Percentiles rank a stretch among this genome's conserved stretches.
Evolutionary conservation across 352 stramenopile species (phyloP).

Genomic region (Saprolegnia diclina): DNA sequence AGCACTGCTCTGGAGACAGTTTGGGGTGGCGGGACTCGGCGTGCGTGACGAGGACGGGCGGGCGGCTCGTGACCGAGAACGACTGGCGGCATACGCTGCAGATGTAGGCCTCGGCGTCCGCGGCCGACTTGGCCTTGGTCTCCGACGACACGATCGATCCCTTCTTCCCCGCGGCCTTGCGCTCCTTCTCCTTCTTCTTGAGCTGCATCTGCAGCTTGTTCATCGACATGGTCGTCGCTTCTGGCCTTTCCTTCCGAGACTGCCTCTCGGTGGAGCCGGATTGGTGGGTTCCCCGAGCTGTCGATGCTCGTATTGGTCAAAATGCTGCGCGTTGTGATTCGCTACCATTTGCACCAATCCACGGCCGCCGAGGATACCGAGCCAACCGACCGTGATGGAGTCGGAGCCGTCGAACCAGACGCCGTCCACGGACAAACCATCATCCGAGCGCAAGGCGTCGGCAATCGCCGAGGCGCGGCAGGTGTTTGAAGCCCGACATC

Average conservation of each 20-base stretch:
- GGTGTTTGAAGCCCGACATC: no score
- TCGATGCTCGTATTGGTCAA: no score
- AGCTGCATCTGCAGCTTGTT: slow-evolving; percentile 28
- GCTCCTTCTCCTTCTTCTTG: slow-evolving; percentile 26
- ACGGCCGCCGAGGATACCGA: no score
- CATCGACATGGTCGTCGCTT: slow-evolving; percentile 20
- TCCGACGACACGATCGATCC: background rate
- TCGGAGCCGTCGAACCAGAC: no score
- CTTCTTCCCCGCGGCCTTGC: slow-evolving; percentile 14
- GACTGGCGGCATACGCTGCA: slow-evolving; percentile 17
- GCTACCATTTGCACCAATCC: no score
- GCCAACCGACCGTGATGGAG: no score
- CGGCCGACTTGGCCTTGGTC: slow-evolving; percentile 19
- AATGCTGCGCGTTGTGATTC: no score
- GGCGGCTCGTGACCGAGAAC: slow-evolving; percentile 7
- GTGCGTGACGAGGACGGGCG: slow-evolving; percentile 7
- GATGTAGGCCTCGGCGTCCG: slow-evolving; percentile 12
- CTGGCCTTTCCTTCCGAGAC: background rate
- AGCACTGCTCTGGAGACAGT: slow-evolving; percentile 18
- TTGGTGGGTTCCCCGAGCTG: background rate
- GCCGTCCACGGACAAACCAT: no score
- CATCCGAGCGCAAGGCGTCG: no score
- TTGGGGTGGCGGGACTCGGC: slow-evolving; percentile 16
- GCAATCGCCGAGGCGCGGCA: no score
- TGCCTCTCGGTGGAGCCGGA: background rate